Evolutionary conservation across 768 basidiomycete genomes (phyloP).

Genomic region (Tylopilus rubrobrunneus): DNA sequence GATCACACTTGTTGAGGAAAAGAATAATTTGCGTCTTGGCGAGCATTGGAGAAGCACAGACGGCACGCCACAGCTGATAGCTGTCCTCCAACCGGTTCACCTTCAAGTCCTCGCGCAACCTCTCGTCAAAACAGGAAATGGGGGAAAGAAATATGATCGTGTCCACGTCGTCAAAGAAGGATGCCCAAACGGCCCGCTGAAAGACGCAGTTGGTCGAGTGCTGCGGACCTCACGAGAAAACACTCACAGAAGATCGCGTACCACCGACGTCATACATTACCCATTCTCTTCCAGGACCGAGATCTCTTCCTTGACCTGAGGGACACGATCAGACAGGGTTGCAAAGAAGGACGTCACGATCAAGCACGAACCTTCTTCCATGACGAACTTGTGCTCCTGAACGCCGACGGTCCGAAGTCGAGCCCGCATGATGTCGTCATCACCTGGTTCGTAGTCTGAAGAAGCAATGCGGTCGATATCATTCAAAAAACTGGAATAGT

Average conservation of each 20-base stretch:
- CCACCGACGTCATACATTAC: constrained; percentile 81
- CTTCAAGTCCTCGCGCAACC: constrained; percentile 60
- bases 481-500: constrained; percentile 54
- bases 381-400: constrained; percentile 66
- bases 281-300: constrained; percentile 71
- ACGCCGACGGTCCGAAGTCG: constrained; percentile 75
- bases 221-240: neutral
- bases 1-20: constrained; percentile 70
- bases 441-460: constrained; percentile 62
- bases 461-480: constrained; percentile 65
- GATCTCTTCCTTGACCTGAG: constrained; percentile 57
- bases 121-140: constrained; percentile 82
- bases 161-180: constrained; percentile 79
- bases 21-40: constrained; percentile 47
- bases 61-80: constrained; percentile 70
- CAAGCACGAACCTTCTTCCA: constrained; percentile 53
- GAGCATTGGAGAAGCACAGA: constrained; percentile 65
- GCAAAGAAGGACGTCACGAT: neutral
- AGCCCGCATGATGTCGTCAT: constrained; percentile 76
- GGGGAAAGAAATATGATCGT: constrained; percentile 76
- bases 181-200: constrained; percentile 73
- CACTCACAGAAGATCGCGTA: constrained; percentile 57
- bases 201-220: constrained; percentile 6
- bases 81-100: constrained; percentile 79
- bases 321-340: neutral